Evolutionary conservation across 495 filamentous ascomycete species (phyloP).

Genomic region (Penicillium diatomitis): DNA sequence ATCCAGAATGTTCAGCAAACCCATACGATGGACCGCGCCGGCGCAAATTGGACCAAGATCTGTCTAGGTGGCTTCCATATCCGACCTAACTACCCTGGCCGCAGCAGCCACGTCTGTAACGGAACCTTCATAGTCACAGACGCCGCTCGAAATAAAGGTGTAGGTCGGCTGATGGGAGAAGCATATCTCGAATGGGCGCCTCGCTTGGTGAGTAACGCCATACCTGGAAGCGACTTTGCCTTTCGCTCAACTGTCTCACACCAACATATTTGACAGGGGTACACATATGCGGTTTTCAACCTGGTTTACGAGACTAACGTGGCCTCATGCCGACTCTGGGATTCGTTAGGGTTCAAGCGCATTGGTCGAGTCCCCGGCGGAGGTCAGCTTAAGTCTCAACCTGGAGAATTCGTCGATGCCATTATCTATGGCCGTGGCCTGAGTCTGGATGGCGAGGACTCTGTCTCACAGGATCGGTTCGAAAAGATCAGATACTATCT

Average conservation of each 20-base stretch:
- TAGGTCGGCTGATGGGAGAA: slow-evolving; percentile 89
- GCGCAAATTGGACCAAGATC: slow-evolving; percentile 71
- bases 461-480: slow-evolving; percentile 91
- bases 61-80: slow-evolving; percentile 95
- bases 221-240: too few relatives aligned
- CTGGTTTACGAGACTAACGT: slow-evolving; percentile 97
- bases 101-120: slow-evolving; percentile 94
- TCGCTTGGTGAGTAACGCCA: slow-evolving; percentile 50
- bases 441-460: slow-evolving; percentile 67
- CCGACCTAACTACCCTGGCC: slow-evolving; percentile 94
- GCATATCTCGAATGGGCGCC: slow-evolving; percentile 92
- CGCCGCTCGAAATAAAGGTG: slow-evolving; percentile 78
- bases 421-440: slow-evolving; percentile 95
- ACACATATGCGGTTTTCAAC: slow-evolving; percentile 95
- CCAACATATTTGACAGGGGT: slow-evolving; percentile 45
- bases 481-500: slow-evolving; percentile 98
- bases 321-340: slow-evolving; percentile 92
- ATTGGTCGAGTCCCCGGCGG: slow-evolving; percentile 86
- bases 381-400: slow-evolving; percentile 74
- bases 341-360: slow-evolving; percentile 94
- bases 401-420: slow-evolving; percentile 77
- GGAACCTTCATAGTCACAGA: slow-evolving; percentile 92
- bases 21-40: slow-evolving; percentile 40
- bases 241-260: neutral
- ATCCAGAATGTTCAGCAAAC: slow-evolving; percentile 57